phyloP scores from a whole-genome alignment of 2,329 filamentous ascomycete genomes.

The Pestalotiopsis sp. region DNA sequence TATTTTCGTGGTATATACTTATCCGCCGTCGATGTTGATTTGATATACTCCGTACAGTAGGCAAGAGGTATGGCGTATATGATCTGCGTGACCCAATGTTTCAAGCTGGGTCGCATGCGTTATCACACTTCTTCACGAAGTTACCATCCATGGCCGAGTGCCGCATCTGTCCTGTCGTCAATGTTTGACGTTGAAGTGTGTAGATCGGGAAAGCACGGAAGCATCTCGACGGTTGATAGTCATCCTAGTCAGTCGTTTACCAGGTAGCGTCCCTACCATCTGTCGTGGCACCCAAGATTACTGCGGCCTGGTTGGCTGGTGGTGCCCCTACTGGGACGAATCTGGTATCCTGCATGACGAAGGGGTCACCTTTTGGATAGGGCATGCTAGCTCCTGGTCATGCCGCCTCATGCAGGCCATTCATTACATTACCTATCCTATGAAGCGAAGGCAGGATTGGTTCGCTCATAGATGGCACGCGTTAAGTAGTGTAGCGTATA shows the following conservation, averaged over 20 bases:
- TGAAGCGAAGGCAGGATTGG: background rate
- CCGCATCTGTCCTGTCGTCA: background rate
- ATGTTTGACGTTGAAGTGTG: background rate
- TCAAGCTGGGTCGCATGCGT: background rate
- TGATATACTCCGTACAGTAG: background rate
- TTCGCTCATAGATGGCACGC: background rate
- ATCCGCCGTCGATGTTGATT: background rate
- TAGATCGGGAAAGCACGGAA: constrained; percentile 7
- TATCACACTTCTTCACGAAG: background rate
- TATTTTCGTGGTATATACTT: background rate
- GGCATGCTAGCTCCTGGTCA: background rate
- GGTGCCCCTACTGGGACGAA: background rate
- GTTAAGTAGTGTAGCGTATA: background rate
- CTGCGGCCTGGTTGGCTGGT: background rate
- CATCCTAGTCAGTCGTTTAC: background rate
- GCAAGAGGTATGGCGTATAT: background rate
- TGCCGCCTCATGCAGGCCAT: background rate
- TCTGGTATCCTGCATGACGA: background rate
- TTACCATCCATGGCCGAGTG: background rate
- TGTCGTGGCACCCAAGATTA: background rate
- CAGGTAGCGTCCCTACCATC: background rate
- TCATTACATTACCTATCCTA: background rate
- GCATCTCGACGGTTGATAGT: background rate
- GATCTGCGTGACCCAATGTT: background rate
- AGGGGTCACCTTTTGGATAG: background rate